Evolutionary conservation across 257 asterid species (phyloP), one percentile per base, ranked within the genome.

Genomic region (Salvia hispanica): DNA sequence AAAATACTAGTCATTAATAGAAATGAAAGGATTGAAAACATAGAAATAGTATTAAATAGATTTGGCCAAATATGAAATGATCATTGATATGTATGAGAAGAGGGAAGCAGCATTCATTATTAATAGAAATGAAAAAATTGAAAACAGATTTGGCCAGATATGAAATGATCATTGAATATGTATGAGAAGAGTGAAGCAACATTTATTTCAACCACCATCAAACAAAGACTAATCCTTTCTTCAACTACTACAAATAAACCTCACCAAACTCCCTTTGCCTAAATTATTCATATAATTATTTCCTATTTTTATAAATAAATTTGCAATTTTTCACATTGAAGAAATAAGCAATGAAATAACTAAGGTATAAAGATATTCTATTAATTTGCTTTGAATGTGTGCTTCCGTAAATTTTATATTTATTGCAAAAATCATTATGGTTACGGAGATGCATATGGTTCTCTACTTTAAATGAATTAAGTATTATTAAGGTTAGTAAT

Each of bases 141-240:
- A n/a, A n/a, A n/a, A n/a, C n/a, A n/a, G 44, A 3, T 21, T 58
- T 46, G 52, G 78, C 44, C 34, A 33, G n/a, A 21, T 53, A 67
- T 43, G 61, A 44, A 43, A 59, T 54, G 52, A 65, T 72, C 65
- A 71, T 53, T 16, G 37, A 55, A 54, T 31, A 54, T 37, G 62
- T 18, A 33, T 18, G 56, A 33, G 7, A 18, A 53, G 2, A 15
- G 45, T 3, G 14, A 11, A 45, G 79, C 54, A 62, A 74, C 67
- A 62, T 54, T 68, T 71, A 54, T 72, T 6, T 9, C 68, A 70
- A 57, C 75, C 50, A 75, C 71, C 75, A 62, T 55, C 55, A 69
- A 43, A 39, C 16, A 12, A 25, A 18, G 33, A 53, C 54, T 6
- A n/a, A 39, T 6, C 10, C 44, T 6, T 5, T 1, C 9, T 63